Base-by-base conservation (phyloP, 345 rosid species). In the Corymbia maculata region DNA sequence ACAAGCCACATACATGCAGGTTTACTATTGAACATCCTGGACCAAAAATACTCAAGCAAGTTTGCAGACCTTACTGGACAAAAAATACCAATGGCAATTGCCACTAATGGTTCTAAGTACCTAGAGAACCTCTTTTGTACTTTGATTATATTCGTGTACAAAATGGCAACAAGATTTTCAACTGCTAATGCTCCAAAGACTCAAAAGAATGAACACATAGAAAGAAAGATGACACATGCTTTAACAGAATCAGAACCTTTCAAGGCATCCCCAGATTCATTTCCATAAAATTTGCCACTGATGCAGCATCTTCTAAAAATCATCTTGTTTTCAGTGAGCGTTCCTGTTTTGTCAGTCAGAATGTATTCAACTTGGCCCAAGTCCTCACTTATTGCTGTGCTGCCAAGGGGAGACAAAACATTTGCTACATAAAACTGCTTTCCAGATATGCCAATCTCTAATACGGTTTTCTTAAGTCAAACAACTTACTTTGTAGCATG, bases 351-450 rank as follows among this genome's bases (percentile, higher is more conserved):
- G 91, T 98, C 99, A 15, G 99, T 98, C 93, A 98, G 93, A 90
- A 98, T 96, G 93, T 97, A 97, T 93, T 98, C 99, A 90, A 98
- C 99, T 94, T 98, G 99, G 89, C 99, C 99, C 91, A 98, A 94
- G 94, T 98, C 99, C 93, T 98, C 99, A 89, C 99, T 98, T 91
- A 98, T 97, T 93, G 99, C 98, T 94, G 99, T 97, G 96, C 99
- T 98, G 99, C 95, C 95, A 91, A 93, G 92, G 87, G 92, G 79
- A 95, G 93, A 88, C 91, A 89, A 90, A 79, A 88, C 84, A 87
- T 61, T 87, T 61, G 55, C 80, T 26, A 24, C 88, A 89, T 90
- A 90, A 89, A 88, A 59, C 57, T 52, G 26, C 32, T 53, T 30
- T 85, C 79, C 66, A 42, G 84, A 52, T 30, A 80, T 85, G 84